These are phyloP conservation scores for Penstemon barbatus DNA, from an alignment of 257 asterid genomes.

Conservation along the genomic window DNA sequence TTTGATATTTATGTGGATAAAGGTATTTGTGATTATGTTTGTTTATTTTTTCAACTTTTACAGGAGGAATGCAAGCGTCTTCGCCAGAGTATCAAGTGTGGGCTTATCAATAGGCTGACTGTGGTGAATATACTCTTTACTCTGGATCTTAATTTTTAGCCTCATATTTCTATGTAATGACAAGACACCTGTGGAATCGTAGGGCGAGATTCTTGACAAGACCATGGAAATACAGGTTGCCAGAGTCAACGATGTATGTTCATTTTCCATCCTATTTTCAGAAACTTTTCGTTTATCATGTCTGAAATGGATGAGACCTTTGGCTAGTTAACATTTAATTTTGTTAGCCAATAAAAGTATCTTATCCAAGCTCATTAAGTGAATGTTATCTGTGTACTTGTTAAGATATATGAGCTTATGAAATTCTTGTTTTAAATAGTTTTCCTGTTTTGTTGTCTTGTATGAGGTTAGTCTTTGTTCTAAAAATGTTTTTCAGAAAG, in stretches of 20 bases:
- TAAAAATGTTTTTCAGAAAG: not conserved
- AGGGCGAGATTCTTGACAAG: slow-evolving; percentile 99
- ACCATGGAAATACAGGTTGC: slow-evolving; percentile 86
- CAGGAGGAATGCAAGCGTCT: slow-evolving; percentile 99
- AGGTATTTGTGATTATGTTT: not conserved
- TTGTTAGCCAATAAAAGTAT: no score
- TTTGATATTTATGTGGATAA: slow-evolving; percentile 3
- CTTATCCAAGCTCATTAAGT: no score
- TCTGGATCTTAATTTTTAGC: slow-evolving; percentile 17
- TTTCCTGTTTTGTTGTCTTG: no score
- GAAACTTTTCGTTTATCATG: not conserved
- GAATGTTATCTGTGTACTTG: not conserved
- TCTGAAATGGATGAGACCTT: slow-evolving; percentile 14
- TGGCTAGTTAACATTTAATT: not conserved
- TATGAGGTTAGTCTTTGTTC: not conserved
- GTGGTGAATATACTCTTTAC: slow-evolving; percentile 62
- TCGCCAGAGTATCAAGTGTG: slow-evolving; percentile 97
- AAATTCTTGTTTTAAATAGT: no score
- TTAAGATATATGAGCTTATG: not conserved
- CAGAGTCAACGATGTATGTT: slow-evolving; percentile 90
- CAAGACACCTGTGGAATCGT: slow-evolving; percentile 30
- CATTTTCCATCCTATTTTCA: slow-evolving; percentile 4
- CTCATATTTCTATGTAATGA: slow-evolving; percentile 19
- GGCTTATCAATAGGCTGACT: slow-evolving; percentile 79
- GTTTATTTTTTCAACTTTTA: slow-evolving; percentile 24